Percentiles rank a stretch among this genome's conserved stretches.
Evolutionary conservation across 2,329 filamentous ascomycete genomes (phyloP).

Genomic region (Penicillium sclerotiorum): DNA sequence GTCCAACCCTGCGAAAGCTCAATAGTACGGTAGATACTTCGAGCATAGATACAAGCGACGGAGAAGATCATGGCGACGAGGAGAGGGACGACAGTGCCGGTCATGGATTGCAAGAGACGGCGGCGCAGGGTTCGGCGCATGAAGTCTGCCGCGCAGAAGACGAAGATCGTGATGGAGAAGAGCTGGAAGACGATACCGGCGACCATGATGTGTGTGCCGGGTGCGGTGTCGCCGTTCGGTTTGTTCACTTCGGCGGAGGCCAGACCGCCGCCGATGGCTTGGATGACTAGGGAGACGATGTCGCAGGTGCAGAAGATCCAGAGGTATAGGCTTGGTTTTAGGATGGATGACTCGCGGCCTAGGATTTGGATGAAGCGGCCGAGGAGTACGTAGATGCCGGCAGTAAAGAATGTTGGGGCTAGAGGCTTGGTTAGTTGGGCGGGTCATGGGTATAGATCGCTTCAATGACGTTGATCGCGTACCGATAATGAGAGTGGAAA

Average conservation of each 20-base stretch:
- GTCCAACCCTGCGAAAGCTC: conserved; percentile 55
- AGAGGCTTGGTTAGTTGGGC: not conserved
- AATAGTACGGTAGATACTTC: conserved; percentile 55
- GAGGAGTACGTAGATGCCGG: conserved; percentile 54
- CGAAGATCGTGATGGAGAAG: conserved; percentile 57
- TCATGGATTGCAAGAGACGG: conserved; percentile 23
- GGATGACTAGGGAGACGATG: conserved; percentile 57
- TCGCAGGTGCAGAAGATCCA: conserved; percentile 58
- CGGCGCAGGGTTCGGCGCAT: conserved; percentile 40
- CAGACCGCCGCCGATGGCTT: conserved; percentile 59
- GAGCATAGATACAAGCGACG: conserved; percentile 49
- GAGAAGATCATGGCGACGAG: conserved; percentile 45
- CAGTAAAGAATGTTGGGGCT: conserved; percentile 56
- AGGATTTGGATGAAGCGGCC: conserved; percentile 51
- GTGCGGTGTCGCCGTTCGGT: conserved; percentile 49
- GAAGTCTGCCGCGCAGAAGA: conserved; percentile 51
- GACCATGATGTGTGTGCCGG: conserved; percentile 54
- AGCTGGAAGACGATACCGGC: conserved; percentile 64
- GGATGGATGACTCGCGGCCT: conserved; percentile 47
- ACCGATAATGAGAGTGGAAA: conserved; percentile 24
- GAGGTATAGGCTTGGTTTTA: conserved; percentile 49
- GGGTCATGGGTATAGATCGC: too few species aligned
- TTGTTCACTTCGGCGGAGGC: conserved; percentile 49
- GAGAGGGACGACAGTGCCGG: conserved; percentile 33
- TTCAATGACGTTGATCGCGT: not conserved